A percentile compares a stretch with the other conserved stretches of the same genome.
phyloP scores from a whole-genome alignment of 2,329 filamentous ascomycete genomes.

The Paramyrothecium roridum region DNA sequence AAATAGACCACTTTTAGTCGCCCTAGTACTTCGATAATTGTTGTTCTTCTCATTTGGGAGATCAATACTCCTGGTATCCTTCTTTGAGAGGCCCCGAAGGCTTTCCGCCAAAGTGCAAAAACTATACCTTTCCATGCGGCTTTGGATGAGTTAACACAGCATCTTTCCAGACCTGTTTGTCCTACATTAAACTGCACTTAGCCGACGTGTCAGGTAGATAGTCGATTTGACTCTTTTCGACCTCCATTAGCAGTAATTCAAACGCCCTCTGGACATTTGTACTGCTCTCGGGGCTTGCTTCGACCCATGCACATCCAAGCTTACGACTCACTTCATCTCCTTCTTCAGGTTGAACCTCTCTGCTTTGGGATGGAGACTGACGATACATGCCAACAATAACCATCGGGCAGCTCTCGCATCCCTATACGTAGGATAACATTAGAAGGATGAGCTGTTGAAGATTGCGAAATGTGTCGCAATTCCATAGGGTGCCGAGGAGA shows the following conservation, averaged over 20 bases:
- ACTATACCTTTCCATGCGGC: too few species aligned
- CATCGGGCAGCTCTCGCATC: slow-evolving; percentile 87
- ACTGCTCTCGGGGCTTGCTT: slow-evolving; percentile 90
- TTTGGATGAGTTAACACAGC: too few species aligned
- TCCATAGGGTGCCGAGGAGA: too few species aligned
- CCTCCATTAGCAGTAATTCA: slow-evolving; percentile 88
- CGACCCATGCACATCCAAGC: slow-evolving; percentile 89
- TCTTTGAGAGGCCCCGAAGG: too few species aligned
- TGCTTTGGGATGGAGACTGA: slow-evolving; percentile 90
- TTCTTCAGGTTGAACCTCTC: slow-evolving; percentile 83
- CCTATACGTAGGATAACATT: slow-evolving; percentile 44
- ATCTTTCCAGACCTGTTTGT: too few species aligned
- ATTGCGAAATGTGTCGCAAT: not conserved
- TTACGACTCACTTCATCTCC: slow-evolving; percentile 82
- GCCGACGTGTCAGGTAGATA: slow-evolving; percentile 77
- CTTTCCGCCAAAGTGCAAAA: too few species aligned
- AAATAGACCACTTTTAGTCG: too few species aligned
- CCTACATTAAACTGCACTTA: slow-evolving; percentile 50
- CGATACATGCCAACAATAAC: slow-evolving; percentile 97
- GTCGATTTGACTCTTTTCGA: slow-evolving; percentile 89
- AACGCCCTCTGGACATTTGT: slow-evolving; percentile 92
- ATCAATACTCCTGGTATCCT: too few species aligned
- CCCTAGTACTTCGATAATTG: too few species aligned
- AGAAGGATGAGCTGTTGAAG: not conserved
- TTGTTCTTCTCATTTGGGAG: too few species aligned